These are phyloP conservation scores for Phytophthora hybrid DNA, from an alignment of 352 stramenopile species.

Conservation along the genomic window DNA sequence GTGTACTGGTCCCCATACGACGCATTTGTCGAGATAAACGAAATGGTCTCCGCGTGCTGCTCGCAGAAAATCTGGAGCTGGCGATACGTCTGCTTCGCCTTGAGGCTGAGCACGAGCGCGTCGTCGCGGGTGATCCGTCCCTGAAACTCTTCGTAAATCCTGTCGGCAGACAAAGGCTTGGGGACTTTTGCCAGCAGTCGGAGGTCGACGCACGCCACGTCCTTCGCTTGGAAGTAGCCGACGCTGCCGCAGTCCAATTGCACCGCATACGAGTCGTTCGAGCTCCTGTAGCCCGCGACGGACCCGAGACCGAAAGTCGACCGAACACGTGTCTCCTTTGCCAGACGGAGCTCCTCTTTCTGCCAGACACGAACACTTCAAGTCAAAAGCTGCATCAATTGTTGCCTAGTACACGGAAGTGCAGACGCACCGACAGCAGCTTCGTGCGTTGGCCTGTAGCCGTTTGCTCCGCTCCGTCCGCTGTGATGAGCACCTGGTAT, in stretches of 20 bases:
- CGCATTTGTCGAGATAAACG: conserved; percentile 78
- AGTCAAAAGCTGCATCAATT: neutral
- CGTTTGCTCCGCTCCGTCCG: neutral
- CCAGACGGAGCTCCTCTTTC: conserved; percentile 43
- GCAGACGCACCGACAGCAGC: conserved; percentile 47
- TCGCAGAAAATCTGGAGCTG: conserved; percentile 75
- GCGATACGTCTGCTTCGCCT: conserved; percentile 61
- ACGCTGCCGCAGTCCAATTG: conserved; percentile 43
- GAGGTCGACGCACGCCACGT: conserved; percentile 74
- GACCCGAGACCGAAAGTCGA: conserved; percentile 37
- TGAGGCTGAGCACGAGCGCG: conserved; percentile 55
- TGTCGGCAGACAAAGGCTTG: conserved; percentile 69
- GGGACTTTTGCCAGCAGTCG: conserved; percentile 71
- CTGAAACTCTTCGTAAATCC: conserved; percentile 75
- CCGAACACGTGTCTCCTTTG: conserved; percentile 34
- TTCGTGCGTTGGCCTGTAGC: conserved; percentile 8
- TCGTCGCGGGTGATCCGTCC: conserved; percentile 72
- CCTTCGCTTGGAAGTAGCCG: conserved; percentile 47
- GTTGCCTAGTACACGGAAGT: neutral
- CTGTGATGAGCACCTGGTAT: conserved; percentile 34
- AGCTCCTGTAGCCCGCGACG: conserved; percentile 31
- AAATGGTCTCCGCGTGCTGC: conserved; percentile 74
- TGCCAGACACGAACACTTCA: neutral
- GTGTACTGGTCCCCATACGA: conserved; percentile 78
- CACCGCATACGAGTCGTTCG: conserved; percentile 50